phyloP scores from a whole-genome alignment of 805 yeast species.

The Zygotorulaspora florentina region DNA sequence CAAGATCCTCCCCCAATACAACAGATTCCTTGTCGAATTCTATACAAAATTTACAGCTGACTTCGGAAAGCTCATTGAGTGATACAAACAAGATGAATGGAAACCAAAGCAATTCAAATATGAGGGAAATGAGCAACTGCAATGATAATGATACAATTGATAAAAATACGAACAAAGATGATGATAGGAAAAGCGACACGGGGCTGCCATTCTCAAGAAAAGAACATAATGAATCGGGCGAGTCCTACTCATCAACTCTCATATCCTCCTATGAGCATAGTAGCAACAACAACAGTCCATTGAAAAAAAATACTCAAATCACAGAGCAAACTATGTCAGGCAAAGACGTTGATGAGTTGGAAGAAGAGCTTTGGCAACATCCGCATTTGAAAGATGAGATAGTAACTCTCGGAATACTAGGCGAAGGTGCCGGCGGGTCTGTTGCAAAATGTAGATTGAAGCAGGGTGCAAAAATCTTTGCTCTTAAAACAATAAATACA shows the following conservation, averaged over 20 bases:
- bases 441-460: slow-evolving; percentile 73
- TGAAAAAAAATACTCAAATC: slow-evolving; percentile 4
- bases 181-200: background rate
- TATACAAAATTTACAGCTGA: slow-evolving; percentile 10
- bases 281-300: slow-evolving; percentile 14
- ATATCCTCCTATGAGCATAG: slow-evolving; percentile 24
- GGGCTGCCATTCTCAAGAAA: slow-evolving; percentile 11
- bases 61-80: slow-evolving; percentile 2
- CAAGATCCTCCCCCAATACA: slow-evolving; percentile 2
- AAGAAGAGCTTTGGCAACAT: slow-evolving; percentile 71
- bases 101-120: background rate
- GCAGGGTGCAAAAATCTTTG: slow-evolving; percentile 64
- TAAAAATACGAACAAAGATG: background rate
- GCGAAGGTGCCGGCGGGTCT: slow-evolving; percentile 94
- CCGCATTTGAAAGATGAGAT: slow-evolving; percentile 53
- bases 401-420: slow-evolving; percentile 63
- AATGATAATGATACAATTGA: background rate
- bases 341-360: slow-evolving; percentile 51
- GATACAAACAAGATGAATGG: slow-evolving; percentile 1
- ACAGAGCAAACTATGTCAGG: slow-evolving; percentile 3
- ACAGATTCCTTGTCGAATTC: slow-evolving; percentile 7
- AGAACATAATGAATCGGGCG: slow-evolving; percentile 19
- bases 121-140: background rate
- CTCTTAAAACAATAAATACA: slow-evolving; percentile 56
- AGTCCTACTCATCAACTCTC: slow-evolving; percentile 26